Evolutionary conservation across 768 basidiomycete species (phyloP), one percentile per base, ranked within the genome.

Genomic region (Solioccasus polychromus): DNA sequence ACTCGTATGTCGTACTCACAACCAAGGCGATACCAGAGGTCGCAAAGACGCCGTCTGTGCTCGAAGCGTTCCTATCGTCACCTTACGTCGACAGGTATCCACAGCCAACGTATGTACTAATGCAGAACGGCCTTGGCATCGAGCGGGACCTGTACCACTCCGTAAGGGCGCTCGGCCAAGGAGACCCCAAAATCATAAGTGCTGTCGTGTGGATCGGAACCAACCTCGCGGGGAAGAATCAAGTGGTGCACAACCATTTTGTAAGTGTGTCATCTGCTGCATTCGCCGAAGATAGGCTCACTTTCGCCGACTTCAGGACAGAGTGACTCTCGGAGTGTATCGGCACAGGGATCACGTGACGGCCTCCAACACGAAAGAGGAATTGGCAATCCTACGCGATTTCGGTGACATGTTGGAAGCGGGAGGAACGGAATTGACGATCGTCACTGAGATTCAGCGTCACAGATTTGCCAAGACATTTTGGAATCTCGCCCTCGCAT

Each of bases 1-100:
- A 88, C 61, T 70, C 75, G 35, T 80, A 82, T 60, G 84, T 86
- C 5, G 63, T 90, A 24, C 60, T 88, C 37, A 73, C 82, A 4
- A 86, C 84, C 1, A 90, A 90, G 59, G 79, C 80, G 4, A 65
- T 88, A 15, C 86, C 87, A 4, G 87, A 90, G 54, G 57, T 85
- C 9, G 56, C 67, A 2, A 75, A 72, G 10, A 86, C 82, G 6
- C 68, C 85, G 0, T 59, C 66, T 4, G 60, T 89, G 8, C 71
- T 90, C 19, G 68, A 69, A 7, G 77, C 82, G 6, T 60, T 88
- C 29, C 61, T 89, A 35, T 71, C 72, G 3, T 34, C 65, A 1
- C 66, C 74, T 19, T 79, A 82, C 65, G 54, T 67, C 38, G 70
- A 75, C 25, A 57, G 56, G 35, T 68, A 71, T 49, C 51, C 69